phyloP scores from a whole-genome alignment of 305 asterid species.

The Stenogyne calaminthoides region DNA sequence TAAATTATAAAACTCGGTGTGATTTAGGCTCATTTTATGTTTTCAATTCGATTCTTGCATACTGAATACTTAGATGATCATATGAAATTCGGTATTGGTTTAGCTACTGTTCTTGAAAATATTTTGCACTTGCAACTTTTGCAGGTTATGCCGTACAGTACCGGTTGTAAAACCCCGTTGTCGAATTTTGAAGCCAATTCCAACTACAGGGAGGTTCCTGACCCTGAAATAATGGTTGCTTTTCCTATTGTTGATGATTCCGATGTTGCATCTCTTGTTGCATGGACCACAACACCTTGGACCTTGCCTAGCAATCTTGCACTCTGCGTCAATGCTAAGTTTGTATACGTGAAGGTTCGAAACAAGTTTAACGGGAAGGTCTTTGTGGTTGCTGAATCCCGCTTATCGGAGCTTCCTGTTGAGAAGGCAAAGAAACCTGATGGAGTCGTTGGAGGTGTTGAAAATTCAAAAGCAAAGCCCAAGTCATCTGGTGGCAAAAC shows the following conservation, averaged over 20 bases:
- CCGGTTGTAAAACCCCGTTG: conserved; percentile 90
- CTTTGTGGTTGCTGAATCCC: conserved; percentile 83
- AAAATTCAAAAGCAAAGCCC: conserved; percentile 52
- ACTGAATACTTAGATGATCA: background rate
- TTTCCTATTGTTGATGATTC: conserved; percentile 81
- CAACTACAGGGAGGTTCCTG: conserved; percentile 88
- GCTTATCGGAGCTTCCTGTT: conserved; percentile 84
- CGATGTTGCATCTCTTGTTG: conserved; percentile 78
- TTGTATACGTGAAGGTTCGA: conserved; percentile 78
- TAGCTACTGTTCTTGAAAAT: conserved; percentile 22
- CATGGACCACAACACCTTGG: conserved; percentile 99
- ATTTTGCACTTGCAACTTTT: conserved; percentile 25
- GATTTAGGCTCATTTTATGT: background rate
- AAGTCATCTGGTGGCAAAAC: conserved; percentile 68
- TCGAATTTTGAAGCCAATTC: conserved; percentile 94
- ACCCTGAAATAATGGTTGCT: conserved; percentile 88
- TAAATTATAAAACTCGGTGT: background rate
- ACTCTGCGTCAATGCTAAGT: conserved; percentile 82
- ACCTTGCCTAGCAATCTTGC: conserved; percentile 95
- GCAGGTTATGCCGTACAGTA: conserved; percentile 98
- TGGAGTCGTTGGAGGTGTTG: conserved; percentile 51
- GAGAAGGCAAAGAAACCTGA: conserved; percentile 76
- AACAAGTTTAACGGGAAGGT: conserved; percentile 78
- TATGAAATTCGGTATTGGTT: background rate
- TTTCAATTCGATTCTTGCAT: background rate